Conservation (phyloP, 805 yeast genomes). For the Saturnispora ahearnii region DNA sequence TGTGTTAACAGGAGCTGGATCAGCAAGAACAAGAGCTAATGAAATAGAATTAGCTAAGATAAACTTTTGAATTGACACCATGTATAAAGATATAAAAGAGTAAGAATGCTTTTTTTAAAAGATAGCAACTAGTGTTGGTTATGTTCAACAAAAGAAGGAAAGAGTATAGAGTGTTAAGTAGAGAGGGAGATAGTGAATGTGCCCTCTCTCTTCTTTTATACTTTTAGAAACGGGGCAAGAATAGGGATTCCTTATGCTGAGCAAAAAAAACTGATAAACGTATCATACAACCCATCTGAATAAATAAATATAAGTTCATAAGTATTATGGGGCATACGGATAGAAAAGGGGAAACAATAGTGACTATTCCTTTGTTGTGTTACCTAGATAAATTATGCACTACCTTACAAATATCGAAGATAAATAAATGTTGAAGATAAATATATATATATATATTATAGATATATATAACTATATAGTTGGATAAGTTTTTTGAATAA, state of each 20-base stretch:
- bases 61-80: background rate
- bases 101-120: background rate
- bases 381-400: too few species aligned
- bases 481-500: too few species aligned
- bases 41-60: background rate
- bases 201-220: background rate
- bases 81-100: background rate
- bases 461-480: too few species aligned
- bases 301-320: too few species aligned
- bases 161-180: background rate
- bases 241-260: background rate
- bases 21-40: slow-evolving; percentile 7
- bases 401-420: too few species aligned
- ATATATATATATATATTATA: too few species aligned
- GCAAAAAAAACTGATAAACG: background rate
- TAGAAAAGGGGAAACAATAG: too few species aligned
- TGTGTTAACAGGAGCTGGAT: slow-evolving; percentile 40
- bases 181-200: background rate
- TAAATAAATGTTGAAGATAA: too few species aligned
- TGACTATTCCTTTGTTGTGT: too few species aligned
- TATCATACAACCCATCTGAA: too few species aligned
- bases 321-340: too few species aligned
- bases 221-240: background rate
- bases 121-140: background rate
- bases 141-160: background rate